Base-by-base conservation (phyloP, 78 protist species). In the Dictyostelium brefeldianum region DNA sequence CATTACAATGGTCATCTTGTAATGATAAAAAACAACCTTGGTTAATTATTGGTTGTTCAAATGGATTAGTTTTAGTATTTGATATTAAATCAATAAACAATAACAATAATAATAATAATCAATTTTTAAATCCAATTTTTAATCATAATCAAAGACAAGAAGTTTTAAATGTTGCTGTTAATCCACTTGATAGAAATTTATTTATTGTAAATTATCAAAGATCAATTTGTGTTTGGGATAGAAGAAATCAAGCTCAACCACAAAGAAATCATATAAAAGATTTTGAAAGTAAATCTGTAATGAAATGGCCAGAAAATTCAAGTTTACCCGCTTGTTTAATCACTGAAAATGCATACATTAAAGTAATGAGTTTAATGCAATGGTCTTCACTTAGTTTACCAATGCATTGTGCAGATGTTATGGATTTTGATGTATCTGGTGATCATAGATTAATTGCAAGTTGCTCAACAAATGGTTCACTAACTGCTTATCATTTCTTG, bases 271-370 rank as follows among this genome's bases (percentile, higher is more conserved):
- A 27, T 10, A 4, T 53, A 27, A 43, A n/a, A 17, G 25, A 25
- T n/a, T 74, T 73, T n/a, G 17, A 5, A 20, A 53, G 69, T 31
- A 70, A 25, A 31, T 5, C 54, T 3, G 12, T 14, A 31, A 22
- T 84, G 27, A 43, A 36, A 46, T 84, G 93, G 93, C 77, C 84
- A 25, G 43, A 62, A 22, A 46, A 20, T 11, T 57, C 93, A 25
- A 29, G 18, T 1, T 22, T 77, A 14, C 93, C 93, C 22, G 15
- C 47, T 0, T 12, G 65, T 56, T 15, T 62, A 29, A 0, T 36
- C 0, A n/a, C 84, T 1, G 57, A 65, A 12, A 80, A 43, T 27
- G 14, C 27, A 11, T 5, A 0, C 15, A 10, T 77, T 7, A 75
- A 25, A 25, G 2, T 48, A 5, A 18, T 25, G 20, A 75, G 64